Base-by-base conservation (phyloP, 225 moss, liverwort and hornwort genomes). In the Climacium dendroides region DNA sequence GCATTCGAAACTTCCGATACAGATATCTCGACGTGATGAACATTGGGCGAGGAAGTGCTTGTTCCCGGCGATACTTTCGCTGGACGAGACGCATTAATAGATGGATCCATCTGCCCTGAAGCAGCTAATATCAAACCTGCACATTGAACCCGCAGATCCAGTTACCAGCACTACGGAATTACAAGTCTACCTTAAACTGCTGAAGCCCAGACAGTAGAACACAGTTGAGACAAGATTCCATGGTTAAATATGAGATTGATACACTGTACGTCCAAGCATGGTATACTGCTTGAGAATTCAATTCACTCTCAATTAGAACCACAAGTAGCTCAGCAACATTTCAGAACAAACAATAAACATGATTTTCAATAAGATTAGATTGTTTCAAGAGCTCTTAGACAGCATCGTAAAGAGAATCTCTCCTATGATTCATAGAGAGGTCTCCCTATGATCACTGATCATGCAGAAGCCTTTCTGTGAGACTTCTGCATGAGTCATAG, bases 111-210 rank as follows among this genome's bases (percentile, higher is more conserved):
- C 89, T 94, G 93, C 73, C 93, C 91, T 65, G 97, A 96, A 24
- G 97, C 94, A 89, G 96, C 95, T 90, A 97, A 76, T 57, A 97
- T 91, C 61, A 97, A 88, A 90, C 97, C 97, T 97, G 94, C 89
- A 86, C 37, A 85, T 32, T 45, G 13, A 82, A 39, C 22, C 78
- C 69, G 83, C 58, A 82, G 8, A 69, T 52, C 43, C 47, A 78
- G 66, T 74, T 47, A 47, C 24, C 54, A 84, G 28, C 52, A 26
- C 65, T 26, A 66, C 37, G 26, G 37, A 82, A 81, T 72, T 48
- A 43, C 67, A 66, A 52, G n/a, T 54, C 29, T 23, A n/a, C n/a
- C n/a, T n/a, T n/a, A 76, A 55, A 81, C 24, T 80, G 25, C 50
- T 58, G 64, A 67, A 87, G 78, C 54, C 23, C 16, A 80, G 50